phyloP scores from a whole-genome alignment of 306 rosid genomes.

The Canavalia gladiata region DNA sequence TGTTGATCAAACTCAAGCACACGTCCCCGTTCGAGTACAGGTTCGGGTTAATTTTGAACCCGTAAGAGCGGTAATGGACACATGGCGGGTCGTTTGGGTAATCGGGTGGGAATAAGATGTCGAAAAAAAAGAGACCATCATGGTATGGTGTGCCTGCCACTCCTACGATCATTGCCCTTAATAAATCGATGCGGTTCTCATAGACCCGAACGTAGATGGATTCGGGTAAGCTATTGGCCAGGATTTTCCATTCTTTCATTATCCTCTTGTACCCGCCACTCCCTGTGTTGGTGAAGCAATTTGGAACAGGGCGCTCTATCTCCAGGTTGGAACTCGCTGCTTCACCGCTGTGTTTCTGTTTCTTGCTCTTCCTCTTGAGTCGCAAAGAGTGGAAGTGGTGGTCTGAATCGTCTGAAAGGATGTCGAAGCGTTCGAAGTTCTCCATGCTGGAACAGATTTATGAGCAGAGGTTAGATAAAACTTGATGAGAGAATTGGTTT shows the following conservation, averaged over 20 bases:
- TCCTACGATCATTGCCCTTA: constrained; percentile 62
- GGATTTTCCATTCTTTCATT: constrained; percentile 67
- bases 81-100: constrained; percentile 61
- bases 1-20: constrained; percentile 64
- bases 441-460: neutral
- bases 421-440: constrained; percentile 54
- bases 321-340: too few species aligned
- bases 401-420: constrained; percentile 57
- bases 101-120: constrained; percentile 51
- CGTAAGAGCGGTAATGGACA: constrained; percentile 53
- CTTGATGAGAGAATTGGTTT: too few species aligned
- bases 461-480: too few species aligned
- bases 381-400: constrained; percentile 41
- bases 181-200: constrained; percentile 56
- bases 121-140: constrained; percentile 70
- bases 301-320: neutral
- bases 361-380: neutral
- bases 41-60: constrained; percentile 55
- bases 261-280: constrained; percentile 49
- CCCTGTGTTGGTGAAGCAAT: neutral
- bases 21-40: constrained; percentile 49
- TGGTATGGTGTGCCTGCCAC: constrained; percentile 74
- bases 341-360: too few species aligned
- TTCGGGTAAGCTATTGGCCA: constrained; percentile 54
- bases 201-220: constrained; percentile 63